A percentile compares a stretch with the other conserved stretches of the same genome.
These are phyloP conservation scores for Nidula microcarpa DNA, from an alignment of 768 basidiomycete species.

Conservation along the genomic window DNA sequence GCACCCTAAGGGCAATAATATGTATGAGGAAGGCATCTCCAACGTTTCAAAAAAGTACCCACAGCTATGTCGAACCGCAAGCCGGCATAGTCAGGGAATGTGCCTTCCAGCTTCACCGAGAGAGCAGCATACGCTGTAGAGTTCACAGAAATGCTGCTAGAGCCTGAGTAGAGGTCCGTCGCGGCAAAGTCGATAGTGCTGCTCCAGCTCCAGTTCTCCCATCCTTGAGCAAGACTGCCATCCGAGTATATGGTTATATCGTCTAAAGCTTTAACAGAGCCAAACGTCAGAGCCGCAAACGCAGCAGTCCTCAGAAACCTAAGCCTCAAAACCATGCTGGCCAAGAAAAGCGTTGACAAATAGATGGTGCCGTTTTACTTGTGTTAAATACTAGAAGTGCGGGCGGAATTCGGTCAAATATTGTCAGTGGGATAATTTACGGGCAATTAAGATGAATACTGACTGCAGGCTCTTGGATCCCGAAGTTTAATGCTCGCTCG, in stretches of 20 bases:
- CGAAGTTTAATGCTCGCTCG: too few relatives aligned
- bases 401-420: constrained; percentile 19
- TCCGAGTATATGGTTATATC: constrained; percentile 42
- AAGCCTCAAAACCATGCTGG: neutral
- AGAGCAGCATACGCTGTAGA: constrained; percentile 40
- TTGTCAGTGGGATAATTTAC: constrained; percentile 16
- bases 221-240: constrained; percentile 34
- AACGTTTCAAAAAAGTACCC: constrained; percentile 1
- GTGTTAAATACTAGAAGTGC: neutral
- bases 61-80: constrained; percentile 49
- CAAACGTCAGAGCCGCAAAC: constrained; percentile 8
- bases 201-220: constrained; percentile 54
- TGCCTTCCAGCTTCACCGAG: constrained; percentile 40
- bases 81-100: constrained; percentile 42
- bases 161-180: constrained; percentile 37
- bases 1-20: constrained; percentile 26
- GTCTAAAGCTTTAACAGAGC: constrained; percentile 15
- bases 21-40: neutral
- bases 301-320: neutral
- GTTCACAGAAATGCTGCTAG: constrained; percentile 39
- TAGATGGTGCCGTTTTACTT: too few relatives aligned
- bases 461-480: too few relatives aligned
- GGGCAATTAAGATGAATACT: neutral
- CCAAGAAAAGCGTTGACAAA: too few relatives aligned
- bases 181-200: constrained; percentile 38